phyloP scores from a whole-genome alignment of 2,329 filamentous ascomycete species.

The Fusarium pseudocircinatum region DNA sequence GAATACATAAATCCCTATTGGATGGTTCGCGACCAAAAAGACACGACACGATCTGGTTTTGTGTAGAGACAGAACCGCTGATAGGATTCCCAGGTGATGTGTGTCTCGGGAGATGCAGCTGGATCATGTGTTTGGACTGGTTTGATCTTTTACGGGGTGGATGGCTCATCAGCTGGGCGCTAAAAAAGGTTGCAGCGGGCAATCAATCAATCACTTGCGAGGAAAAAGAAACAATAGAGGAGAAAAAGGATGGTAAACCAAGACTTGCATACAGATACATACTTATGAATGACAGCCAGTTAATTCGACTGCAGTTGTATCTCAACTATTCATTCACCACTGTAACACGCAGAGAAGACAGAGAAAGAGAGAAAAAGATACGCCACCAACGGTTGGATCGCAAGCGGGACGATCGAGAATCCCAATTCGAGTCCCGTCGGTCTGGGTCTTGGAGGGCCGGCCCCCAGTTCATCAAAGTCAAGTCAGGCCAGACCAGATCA shows the following conservation, averaged over 20 bases:
- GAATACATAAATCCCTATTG: not conserved
- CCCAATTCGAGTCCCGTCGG: slow-evolving; percentile 16
- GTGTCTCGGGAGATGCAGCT: slow-evolving; percentile 18
- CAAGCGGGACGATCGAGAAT: slow-evolving; percentile 29
- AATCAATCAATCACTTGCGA: not conserved
- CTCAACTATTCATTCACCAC: not conserved
- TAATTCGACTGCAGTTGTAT: not conserved
- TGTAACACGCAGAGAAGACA: not conserved
- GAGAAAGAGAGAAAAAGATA: not conserved
- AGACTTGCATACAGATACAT: not conserved
- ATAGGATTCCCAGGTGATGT: not conserved
- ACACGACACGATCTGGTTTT: not conserved
- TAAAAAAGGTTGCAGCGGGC: not conserved
- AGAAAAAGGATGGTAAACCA: not conserved
- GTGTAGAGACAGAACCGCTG: not conserved
- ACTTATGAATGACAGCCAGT: not conserved
- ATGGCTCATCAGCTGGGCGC: not conserved
- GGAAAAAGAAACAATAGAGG: not conserved
- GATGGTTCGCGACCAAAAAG: not conserved
- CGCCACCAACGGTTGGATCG: slow-evolving; percentile 29
- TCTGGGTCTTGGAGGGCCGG: slow-evolving; percentile 10
- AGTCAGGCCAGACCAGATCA: not conserved
- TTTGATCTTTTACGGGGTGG: not conserved
- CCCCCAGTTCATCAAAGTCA: not conserved
- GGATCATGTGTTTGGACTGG: slow-evolving; percentile 1